phyloP scores from a whole-genome alignment of 2,329 filamentous ascomycete genomes.

The Venturia asperata region DNA sequence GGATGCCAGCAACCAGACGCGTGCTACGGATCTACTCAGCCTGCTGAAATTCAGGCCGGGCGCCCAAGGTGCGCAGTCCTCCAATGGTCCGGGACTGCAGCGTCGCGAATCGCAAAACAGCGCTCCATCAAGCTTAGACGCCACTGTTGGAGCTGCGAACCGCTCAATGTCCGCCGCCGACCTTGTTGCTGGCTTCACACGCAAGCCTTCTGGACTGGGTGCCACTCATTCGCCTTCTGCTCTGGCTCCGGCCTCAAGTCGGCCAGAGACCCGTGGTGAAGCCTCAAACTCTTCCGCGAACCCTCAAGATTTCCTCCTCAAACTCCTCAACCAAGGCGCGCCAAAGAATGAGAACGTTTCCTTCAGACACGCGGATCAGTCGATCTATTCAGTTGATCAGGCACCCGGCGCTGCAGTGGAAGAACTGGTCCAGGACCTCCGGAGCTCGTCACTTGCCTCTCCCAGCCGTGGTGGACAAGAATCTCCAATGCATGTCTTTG shows the following conservation, averaged over 20 bases:
- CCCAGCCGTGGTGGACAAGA: constrained; percentile 26
- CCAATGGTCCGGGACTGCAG: constrained; percentile 15
- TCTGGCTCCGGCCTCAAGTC: constrained; percentile 28
- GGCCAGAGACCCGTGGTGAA: constrained; percentile 23
- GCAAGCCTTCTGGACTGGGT: constrained; percentile 33
- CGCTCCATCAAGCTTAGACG: constrained; percentile 24
- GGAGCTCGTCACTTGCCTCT: constrained; percentile 37
- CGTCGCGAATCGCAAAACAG: constrained; percentile 23
- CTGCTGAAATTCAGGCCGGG: constrained; percentile 57
- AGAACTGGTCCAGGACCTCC: constrained; percentile 40
- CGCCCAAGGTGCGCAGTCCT: constrained; percentile 29
- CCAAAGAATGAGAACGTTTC: constrained; percentile 8
- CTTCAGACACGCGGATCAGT: not conserved
- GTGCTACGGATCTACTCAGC: constrained; percentile 54
- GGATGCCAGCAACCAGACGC: constrained; percentile 34
- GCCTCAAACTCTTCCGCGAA: constrained; percentile 43
- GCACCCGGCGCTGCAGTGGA: constrained; percentile 33
- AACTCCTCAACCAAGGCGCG: constrained; percentile 74
- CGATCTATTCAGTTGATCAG: not conserved
- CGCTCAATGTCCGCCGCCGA: constrained; percentile 49
- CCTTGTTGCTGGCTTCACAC: constrained; percentile 50
- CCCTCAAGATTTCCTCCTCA: constrained; percentile 78
- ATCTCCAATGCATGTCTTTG: constrained; percentile 31
- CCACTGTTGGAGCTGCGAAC: constrained; percentile 25
- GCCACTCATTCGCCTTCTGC: constrained; percentile 25